Percentiles rank a stretch among this genome's conserved stretches.
Conservation (phyloP, 2,329 filamentous ascomycete species). For the Rutstroemia sp. region DNA sequence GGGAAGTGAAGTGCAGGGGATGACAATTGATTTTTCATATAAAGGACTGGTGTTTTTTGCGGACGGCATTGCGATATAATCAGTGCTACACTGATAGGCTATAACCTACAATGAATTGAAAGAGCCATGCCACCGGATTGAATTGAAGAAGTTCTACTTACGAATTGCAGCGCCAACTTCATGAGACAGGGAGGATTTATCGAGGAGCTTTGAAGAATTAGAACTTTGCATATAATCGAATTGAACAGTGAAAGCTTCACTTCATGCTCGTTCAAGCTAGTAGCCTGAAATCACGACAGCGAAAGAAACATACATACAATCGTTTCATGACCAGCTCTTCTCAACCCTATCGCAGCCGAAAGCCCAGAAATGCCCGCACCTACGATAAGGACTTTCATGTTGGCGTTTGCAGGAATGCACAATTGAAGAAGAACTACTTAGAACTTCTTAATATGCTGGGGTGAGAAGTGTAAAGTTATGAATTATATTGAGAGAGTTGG, state of each 20-base stretch:
- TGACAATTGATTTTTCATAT: too few relatives aligned
- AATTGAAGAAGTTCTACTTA: conserved; percentile 20
- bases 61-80: too few relatives aligned
- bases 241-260: neutral
- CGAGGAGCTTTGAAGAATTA: conserved; percentile 36
- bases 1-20: too few relatives aligned
- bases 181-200: conserved; percentile 47
- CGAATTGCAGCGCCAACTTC: conserved; percentile 51
- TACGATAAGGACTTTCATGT: conserved; percentile 17
- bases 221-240: neutral
- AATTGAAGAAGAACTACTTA: too few relatives aligned
- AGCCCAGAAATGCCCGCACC: conserved; percentile 45
- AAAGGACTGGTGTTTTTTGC: too few relatives aligned
- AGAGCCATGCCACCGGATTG: neutral
- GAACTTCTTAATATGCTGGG: too few relatives aligned
- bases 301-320: conserved; percentile 7
- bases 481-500: too few relatives aligned
- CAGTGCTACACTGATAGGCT: too few relatives aligned
- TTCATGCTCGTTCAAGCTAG: too few relatives aligned
- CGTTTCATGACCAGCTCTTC: conserved; percentile 20
- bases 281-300: neutral
- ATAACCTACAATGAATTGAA: too few relatives aligned
- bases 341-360: conserved; percentile 40
- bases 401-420: neutral
- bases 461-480: too few relatives aligned